Conservation (phyloP, 2,329 filamentous ascomycete species). For the Balansia obtecta region DNA sequence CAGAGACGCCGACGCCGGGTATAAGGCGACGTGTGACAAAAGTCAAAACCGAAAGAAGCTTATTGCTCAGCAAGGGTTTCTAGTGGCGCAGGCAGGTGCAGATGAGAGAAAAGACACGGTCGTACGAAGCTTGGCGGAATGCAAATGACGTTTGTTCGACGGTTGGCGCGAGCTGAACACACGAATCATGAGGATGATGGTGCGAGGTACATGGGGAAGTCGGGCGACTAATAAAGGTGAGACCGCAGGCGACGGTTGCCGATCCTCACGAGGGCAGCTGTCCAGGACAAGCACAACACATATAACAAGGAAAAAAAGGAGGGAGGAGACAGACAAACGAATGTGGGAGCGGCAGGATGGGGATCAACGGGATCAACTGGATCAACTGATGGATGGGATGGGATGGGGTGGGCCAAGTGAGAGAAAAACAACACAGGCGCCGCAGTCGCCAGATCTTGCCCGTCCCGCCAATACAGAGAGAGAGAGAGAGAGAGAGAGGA, state of each 20-base stretch:
- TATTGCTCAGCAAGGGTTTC: neutral
- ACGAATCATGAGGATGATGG: constrained; percentile 4
- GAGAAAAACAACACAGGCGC: constrained; percentile 4
- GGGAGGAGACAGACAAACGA: constrained; percentile 1
- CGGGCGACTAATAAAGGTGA: constrained; percentile 2
- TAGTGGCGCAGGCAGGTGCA: constrained; percentile 5
- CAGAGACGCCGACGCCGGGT: neutral
- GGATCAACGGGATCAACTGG: too few relatives aligned
- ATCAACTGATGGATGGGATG: too few relatives aligned
- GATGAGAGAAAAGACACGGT: constrained; percentile 1
- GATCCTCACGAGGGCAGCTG: constrained; percentile 4
- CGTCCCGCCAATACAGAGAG: too few relatives aligned
- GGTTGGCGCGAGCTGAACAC: constrained; percentile 9
- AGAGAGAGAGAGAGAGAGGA: too few relatives aligned
- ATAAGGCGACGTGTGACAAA: neutral
- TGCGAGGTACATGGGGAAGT: neutral
- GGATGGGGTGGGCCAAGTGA: constrained; percentile 6
- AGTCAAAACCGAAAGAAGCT: neutral
- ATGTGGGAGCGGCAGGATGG: constrained; percentile 3
- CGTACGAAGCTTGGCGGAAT: constrained; percentile 12
- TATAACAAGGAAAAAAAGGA: neutral
- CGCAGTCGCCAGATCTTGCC: constrained; percentile 4
- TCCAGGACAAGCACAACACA: too few relatives aligned
- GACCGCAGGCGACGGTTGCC: constrained; percentile 5
- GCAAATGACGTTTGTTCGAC: constrained; percentile 12